phyloP scores from a whole-genome alignment of 768 basidiomycete genomes.

The Macrolepiota dolichaula region DNA sequence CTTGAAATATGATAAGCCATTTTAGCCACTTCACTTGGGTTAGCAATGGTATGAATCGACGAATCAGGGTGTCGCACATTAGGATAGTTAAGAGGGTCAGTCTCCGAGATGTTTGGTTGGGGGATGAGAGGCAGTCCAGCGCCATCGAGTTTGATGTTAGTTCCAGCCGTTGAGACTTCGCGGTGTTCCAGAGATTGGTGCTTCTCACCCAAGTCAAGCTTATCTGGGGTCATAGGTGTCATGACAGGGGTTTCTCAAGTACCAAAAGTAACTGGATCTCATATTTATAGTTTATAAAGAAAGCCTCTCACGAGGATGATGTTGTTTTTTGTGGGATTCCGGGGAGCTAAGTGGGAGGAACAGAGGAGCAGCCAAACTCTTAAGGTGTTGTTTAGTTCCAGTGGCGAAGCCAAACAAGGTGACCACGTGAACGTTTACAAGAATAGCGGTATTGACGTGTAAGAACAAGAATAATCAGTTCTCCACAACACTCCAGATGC shows the following conservation, averaged over 20 bases:
- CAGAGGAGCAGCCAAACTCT: neutral
- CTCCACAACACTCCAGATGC: conserved; percentile 22
- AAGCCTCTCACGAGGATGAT: neutral
- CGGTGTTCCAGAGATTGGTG: neutral
- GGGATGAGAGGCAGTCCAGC: conserved; percentile 7
- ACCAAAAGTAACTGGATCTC: neutral
- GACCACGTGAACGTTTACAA: conserved; percentile 1
- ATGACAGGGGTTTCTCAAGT: neutral
- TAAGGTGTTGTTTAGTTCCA: neutral
- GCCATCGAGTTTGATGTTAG: neutral
- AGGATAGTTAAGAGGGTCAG: conserved; percentile 41
- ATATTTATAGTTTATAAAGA: neutral
- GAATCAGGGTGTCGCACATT: conserved; percentile 18
- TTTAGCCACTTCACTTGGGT: conserved; percentile 29
- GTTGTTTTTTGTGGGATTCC: conserved; percentile 1
- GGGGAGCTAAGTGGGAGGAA: neutral
- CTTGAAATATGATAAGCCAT: conserved; percentile 27
- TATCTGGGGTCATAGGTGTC: neutral
- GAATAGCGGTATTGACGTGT: conserved; percentile 8
- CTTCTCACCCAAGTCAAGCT: conserved; percentile 4
- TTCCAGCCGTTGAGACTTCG: neutral
- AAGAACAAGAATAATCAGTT: neutral
- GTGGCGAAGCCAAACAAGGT: conserved; percentile 1
- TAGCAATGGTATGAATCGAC: neutral
- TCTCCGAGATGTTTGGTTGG: conserved; percentile 9